phyloP scores from a whole-genome alignment of 805 yeast genomes.

The Limtongozyma cylindracea region DNA sequence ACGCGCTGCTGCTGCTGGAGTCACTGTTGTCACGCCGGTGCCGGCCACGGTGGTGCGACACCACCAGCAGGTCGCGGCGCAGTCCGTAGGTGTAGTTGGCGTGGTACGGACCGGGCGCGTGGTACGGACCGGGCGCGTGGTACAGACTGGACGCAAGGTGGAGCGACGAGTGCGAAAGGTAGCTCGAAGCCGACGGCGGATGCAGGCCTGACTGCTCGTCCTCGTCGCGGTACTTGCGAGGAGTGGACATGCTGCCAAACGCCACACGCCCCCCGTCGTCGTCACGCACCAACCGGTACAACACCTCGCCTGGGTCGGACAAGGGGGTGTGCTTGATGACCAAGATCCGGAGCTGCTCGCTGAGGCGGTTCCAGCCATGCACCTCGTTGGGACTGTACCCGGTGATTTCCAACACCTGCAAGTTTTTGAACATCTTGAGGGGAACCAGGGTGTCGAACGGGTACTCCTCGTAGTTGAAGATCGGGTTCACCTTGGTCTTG shows the following conservation, averaged over 20 bases:
- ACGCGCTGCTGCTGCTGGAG: too few species aligned
- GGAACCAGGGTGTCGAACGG: conserved; percentile 54
- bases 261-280: conserved; percentile 17
- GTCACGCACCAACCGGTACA: conserved; percentile 24
- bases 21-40: too few species aligned
- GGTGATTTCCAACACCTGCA: conserved; percentile 31
- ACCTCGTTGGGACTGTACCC: conserved; percentile 40
- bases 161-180: too few species aligned
- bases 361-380: conserved; percentile 34
- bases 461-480: conserved; percentile 39
- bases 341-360: conserved; percentile 27
- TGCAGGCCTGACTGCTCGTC: too few species aligned
- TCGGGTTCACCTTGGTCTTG: conserved; percentile 27
- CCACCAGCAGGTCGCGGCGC: too few species aligned
- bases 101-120: too few species aligned
- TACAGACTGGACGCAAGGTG: too few species aligned
- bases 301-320: conserved; percentile 23
- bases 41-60: too few species aligned
- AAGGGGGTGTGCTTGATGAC: conserved; percentile 25
- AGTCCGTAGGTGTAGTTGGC: too few species aligned
- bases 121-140: too few species aligned
- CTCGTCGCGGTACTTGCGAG: conserved; percentile 1
- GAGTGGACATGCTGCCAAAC: conserved; percentile 6
- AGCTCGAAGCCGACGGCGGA: too few species aligned
- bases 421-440: conserved; percentile 29